Evolutionary conservation across 805 yeast genomes (phyloP).

Genomic region (Candida glaebosa): DNA sequence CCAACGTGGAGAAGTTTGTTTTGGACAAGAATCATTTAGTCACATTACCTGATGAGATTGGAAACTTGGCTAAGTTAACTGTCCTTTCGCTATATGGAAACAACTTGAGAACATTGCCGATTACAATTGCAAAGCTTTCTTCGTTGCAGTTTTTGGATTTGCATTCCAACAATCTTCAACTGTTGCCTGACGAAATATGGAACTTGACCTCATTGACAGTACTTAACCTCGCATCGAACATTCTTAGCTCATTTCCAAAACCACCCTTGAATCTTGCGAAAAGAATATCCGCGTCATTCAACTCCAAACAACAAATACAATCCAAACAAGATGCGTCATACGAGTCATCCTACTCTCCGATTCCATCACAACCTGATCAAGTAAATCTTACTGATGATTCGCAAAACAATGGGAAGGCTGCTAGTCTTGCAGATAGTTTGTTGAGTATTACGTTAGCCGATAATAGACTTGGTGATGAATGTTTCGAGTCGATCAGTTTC

Average conservation of each 20-base stretch:
- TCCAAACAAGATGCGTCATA: neutral
- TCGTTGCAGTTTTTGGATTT: constrained; percentile 68
- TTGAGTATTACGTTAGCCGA: constrained; percentile 68
- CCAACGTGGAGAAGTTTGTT: constrained; percentile 66
- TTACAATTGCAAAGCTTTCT: constrained; percentile 55
- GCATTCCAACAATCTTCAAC: constrained; percentile 78
- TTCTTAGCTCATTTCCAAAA: constrained; percentile 58
- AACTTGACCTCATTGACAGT: constrained; percentile 50
- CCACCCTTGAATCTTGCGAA: constrained; percentile 36
- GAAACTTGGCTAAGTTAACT: constrained; percentile 53
- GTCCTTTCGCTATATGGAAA: constrained; percentile 72
- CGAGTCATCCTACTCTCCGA: neutral
- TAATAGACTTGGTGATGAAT: constrained; percentile 76
- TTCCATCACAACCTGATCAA: constrained; percentile 1
- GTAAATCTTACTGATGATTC: constrained; percentile 5
- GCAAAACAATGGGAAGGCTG: constrained; percentile 3
- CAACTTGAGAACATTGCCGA: constrained; percentile 69
- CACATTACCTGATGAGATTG: constrained; percentile 67
- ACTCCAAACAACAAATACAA: constrained; percentile 13
- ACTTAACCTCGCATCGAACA: constrained; percentile 72
- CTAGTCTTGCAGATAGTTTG: constrained; percentile 45
- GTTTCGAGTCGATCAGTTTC: constrained; percentile 62
- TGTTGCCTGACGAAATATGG: constrained; percentile 68
- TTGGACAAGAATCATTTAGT: constrained; percentile 82
- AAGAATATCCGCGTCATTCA: constrained; percentile 28